Evolutionary conservation across 306 rosid species (phyloP).

Genomic region (Medicago truncatula): DNA sequence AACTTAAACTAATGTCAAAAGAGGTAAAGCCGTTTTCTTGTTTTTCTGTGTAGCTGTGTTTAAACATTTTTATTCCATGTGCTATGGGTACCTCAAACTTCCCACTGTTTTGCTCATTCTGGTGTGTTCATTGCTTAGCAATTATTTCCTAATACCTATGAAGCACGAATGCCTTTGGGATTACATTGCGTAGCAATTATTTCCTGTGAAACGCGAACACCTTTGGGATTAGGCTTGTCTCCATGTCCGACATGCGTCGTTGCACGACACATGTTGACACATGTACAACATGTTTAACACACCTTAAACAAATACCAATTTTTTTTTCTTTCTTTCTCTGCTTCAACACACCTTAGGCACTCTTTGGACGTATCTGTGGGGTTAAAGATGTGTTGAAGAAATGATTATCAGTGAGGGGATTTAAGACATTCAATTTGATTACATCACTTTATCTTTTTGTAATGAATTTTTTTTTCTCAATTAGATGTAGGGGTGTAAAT

Average conservation of each 20-base stretch:
- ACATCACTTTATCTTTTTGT: not conserved
- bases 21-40: slow-evolving; percentile 59
- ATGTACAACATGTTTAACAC: not conserved
- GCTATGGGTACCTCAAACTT: not conserved
- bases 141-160: too few relatives aligned
- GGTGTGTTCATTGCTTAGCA: not conserved
- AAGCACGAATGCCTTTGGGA: too few relatives aligned
- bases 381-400: not conserved
- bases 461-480: too few relatives aligned
- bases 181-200: not conserved
- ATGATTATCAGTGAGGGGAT: not conserved
- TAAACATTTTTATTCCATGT: not conserved
- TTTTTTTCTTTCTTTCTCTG: not conserved
- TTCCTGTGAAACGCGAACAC: not conserved
- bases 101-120: not conserved
- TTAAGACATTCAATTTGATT: not conserved
- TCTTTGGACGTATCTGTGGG: not conserved
- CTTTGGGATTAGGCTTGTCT: not conserved
- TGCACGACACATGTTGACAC: too few relatives aligned
- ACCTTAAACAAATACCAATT: not conserved
- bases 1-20: slow-evolving; percentile 83
- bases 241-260: not conserved
- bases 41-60: not conserved
- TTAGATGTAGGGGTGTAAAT: slow-evolving; percentile 54
- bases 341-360: not conserved